Percentiles rank a stretch among this genome's conserved stretches.
phyloP scores from a whole-genome alignment of 306 rosid species.

The Potentilla sterilis region DNA sequence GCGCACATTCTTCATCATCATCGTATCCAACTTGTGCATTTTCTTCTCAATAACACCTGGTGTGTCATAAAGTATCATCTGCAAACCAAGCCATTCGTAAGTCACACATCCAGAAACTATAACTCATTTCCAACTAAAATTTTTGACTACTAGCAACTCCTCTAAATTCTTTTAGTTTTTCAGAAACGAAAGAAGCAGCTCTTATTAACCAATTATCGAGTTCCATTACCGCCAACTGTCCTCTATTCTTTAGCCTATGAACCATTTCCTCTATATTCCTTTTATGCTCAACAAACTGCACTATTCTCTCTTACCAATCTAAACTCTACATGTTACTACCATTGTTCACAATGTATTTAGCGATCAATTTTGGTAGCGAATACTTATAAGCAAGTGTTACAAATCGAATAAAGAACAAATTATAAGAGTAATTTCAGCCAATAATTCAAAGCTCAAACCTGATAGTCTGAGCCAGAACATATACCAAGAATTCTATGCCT shows the following conservation, averaged over 20 bases:
- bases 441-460: constrained; percentile 56
- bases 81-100: constrained; percentile 35
- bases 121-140: not conserved
- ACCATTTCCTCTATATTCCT: not conserved
- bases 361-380: too few species aligned
- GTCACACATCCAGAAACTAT: not conserved
- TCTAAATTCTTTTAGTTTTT: too few species aligned
- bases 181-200: not conserved
- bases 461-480: constrained; percentile 82
- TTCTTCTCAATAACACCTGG: constrained; percentile 92
- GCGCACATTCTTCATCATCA: constrained; percentile 99
- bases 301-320: not conserved
- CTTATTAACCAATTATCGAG: not conserved
- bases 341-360: not conserved
- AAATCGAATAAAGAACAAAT: constrained; percentile 10
- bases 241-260: not conserved
- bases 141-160: not conserved
- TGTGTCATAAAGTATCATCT: constrained; percentile 94
- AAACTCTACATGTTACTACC: not conserved
- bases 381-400: too few species aligned
- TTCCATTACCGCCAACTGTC: not conserved
- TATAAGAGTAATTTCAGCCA: constrained; percentile 16
- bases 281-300: too few species aligned
- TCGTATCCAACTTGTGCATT: constrained; percentile 86
- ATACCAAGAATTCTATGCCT: constrained; percentile 94